A percentile compares a stretch with the other conserved stretches of the same genome.
These are phyloP conservation scores for Venustampulla echinocandica DNA, from an alignment of 495 filamentous ascomycete species.

Conservation along the genomic window DNA sequence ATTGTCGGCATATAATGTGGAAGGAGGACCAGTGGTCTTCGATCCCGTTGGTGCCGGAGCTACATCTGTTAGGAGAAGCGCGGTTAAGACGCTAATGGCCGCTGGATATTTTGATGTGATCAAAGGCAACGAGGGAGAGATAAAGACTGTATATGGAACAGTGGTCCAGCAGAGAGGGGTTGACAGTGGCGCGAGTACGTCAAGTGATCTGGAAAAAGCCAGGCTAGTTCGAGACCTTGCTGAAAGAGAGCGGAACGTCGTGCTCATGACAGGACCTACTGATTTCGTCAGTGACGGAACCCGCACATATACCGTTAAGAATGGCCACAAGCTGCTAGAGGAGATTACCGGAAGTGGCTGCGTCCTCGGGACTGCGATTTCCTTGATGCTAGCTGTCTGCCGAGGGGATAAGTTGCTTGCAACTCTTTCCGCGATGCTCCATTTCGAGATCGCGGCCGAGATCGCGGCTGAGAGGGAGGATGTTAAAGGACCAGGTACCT, in stretches of 20 bases:
- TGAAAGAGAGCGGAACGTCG: slow-evolving; percentile 54
- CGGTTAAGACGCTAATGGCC: slow-evolving; percentile 62
- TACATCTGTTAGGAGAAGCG: slow-evolving; percentile 60
- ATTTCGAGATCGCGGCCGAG: slow-evolving; percentile 84
- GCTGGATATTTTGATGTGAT: slow-evolving; percentile 76
- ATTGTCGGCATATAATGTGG: slow-evolving; percentile 66
- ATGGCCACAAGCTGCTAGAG: slow-evolving; percentile 73
- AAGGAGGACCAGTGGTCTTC: slow-evolving; percentile 65
- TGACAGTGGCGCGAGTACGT: slow-evolving; percentile 60
- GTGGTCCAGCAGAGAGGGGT: slow-evolving; percentile 71
- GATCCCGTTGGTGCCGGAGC: slow-evolving; percentile 92
- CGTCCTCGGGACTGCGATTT: slow-evolving; percentile 72
- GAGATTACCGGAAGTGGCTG: slow-evolving; percentile 85
- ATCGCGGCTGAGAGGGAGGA: slow-evolving; percentile 52
- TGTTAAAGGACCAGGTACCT: slow-evolving; percentile 74
- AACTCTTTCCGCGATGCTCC: slow-evolving; percentile 60
- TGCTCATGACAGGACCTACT: slow-evolving; percentile 75
- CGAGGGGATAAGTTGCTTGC: slow-evolving; percentile 55
- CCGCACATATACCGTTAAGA: slow-evolving; percentile 55
- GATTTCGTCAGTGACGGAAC: slow-evolving; percentile 75
- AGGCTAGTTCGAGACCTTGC: slow-evolving; percentile 57
- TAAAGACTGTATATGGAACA: slow-evolving; percentile 52
- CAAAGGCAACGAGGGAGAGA: slow-evolving; percentile 93
- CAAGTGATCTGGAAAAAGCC: slow-evolving; percentile 45
- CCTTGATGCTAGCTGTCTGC: slow-evolving; percentile 57